Conservation (phyloP, 106 monocot genomes). For the Acorus calamus region DNA sequence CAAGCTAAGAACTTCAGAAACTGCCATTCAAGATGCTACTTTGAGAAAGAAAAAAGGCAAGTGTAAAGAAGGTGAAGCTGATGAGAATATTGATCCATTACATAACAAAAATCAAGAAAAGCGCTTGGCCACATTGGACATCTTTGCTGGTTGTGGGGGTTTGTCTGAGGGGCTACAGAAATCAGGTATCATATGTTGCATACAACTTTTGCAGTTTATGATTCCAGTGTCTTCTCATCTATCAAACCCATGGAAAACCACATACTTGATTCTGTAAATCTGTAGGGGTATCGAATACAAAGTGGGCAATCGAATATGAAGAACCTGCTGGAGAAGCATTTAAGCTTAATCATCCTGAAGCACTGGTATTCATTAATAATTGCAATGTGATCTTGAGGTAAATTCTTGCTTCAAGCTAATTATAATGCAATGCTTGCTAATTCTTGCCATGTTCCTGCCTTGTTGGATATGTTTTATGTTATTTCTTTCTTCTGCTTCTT, state of each 20-base stretch:
- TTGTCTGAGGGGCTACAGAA: conserved; percentile 88
- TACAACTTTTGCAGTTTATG: neutral
- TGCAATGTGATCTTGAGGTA: conserved; percentile 94
- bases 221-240: neutral
- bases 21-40: conserved; percentile 10
- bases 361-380: conserved; percentile 78
- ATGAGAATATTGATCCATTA: conserved; percentile 16
- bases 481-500: conserved; percentile 1
- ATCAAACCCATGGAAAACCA: too few species aligned
- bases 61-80: conserved; percentile 40
- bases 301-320: conserved; percentile 99
- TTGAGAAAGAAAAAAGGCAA: conserved; percentile 71
- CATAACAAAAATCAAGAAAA: conserved; percentile 29
- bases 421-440: too few species aligned
- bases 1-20: conserved; percentile 27
- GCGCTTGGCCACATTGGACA: conserved; percentile 78
- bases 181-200: conserved; percentile 41
- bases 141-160: conserved; percentile 99
- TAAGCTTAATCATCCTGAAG: conserved; percentile 65
- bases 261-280: neutral
- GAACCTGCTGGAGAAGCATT: conserved; percentile 96
- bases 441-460: too few species aligned
- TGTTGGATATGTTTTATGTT: neutral
- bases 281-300: conserved; percentile 73
- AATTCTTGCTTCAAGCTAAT: neutral